Percentiles rank a stretch among this genome's conserved stretches.
Evolutionary conservation across 73 alveolate genomes (phyloP).

Genomic region (Halteria grandinella): DNA sequence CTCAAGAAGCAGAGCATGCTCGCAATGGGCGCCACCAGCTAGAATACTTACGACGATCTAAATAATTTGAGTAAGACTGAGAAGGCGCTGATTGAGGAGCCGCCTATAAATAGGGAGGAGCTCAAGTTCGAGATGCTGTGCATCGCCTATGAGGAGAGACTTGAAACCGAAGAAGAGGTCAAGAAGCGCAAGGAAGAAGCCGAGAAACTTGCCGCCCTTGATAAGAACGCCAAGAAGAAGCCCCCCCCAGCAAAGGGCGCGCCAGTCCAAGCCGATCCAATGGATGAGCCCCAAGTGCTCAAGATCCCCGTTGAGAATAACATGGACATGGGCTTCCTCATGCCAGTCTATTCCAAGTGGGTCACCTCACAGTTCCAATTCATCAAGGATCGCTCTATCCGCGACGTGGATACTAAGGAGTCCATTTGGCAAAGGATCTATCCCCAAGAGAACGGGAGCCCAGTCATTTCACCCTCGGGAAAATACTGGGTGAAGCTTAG

Average conservation of each 20-base stretch:
- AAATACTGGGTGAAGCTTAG: constrained; percentile 93
- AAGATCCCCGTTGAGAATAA: constrained; percentile 69
- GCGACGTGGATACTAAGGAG: constrained; percentile 91
- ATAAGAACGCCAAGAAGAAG: constrained; percentile 66
- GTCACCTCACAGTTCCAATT: constrained; percentile 90
- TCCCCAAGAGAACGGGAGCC: constrained; percentile 98
- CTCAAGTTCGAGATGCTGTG: constrained; percentile 38
- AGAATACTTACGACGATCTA: too few relatives aligned
- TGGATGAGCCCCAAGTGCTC: constrained; percentile 66
- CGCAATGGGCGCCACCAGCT: too few relatives aligned
- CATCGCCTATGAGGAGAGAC: constrained; percentile 78
- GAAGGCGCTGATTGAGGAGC: constrained; percentile 41
- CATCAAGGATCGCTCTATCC: constrained; percentile 93
- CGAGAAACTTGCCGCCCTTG: constrained; percentile 74
- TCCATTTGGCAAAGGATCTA: constrained; percentile 90
- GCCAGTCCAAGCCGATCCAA: constrained; percentile 49
- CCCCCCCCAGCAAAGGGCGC: constrained; percentile 51
- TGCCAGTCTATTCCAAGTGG: constrained; percentile 95
- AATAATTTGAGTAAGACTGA: too few relatives aligned
- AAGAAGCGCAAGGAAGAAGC: constrained; percentile 80
- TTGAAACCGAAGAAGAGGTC: constrained; percentile 87
- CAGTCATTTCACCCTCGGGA: constrained; percentile 94
- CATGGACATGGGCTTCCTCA: constrained; percentile 75
- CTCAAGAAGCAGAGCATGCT: constrained; percentile 40
- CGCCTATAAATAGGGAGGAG: constrained; percentile 55